Evolutionary conservation across 108 stramenopile species (phyloP).

Genomic region (Craspedostauros australis): DNA sequence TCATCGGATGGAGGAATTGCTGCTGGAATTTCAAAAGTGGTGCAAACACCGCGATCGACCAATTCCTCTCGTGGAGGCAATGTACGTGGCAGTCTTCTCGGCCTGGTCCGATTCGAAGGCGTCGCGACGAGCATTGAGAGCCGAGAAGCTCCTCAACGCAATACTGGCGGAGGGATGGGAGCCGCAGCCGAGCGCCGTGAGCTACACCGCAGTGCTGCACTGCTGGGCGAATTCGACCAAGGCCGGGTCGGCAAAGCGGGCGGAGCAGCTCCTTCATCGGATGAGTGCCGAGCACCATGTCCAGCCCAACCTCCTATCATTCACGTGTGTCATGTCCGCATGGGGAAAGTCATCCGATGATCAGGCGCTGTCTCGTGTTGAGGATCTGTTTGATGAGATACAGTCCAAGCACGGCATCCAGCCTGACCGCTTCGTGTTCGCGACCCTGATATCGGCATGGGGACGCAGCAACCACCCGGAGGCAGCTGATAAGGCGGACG

Average conservation of each 20-base stretch:
- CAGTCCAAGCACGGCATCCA: constrained; percentile 23
- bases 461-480: constrained; percentile 6
- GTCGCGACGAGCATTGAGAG: constrained; percentile 9
- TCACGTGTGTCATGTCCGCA: constrained; percentile 22
- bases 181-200: constrained; percentile 14
- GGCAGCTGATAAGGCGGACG: constrained; percentile 14
- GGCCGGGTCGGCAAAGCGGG: constrained; percentile 5
- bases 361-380: constrained; percentile 11
- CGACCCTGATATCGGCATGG: constrained; percentile 53
- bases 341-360: constrained; percentile 18
- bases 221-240: constrained; percentile 16
- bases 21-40: constrained; percentile 13
- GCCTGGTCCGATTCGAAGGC: constrained; percentile 19
- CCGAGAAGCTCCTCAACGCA: constrained; percentile 20
- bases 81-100: constrained; percentile 11
- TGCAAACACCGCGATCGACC: not conserved
- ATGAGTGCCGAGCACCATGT: constrained; percentile 10
- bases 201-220: constrained; percentile 21
- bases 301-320: constrained; percentile 9
- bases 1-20: constrained; percentile 18
- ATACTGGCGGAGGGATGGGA: constrained; percentile 4
- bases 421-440: constrained; percentile 60
- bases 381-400: constrained; percentile 18
- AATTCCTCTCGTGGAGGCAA: constrained; percentile 1
- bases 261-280: constrained; percentile 14